Conservation (phyloP, 108 stramenopile genomes). For the Pseudonitzschia pungens region DNA sequence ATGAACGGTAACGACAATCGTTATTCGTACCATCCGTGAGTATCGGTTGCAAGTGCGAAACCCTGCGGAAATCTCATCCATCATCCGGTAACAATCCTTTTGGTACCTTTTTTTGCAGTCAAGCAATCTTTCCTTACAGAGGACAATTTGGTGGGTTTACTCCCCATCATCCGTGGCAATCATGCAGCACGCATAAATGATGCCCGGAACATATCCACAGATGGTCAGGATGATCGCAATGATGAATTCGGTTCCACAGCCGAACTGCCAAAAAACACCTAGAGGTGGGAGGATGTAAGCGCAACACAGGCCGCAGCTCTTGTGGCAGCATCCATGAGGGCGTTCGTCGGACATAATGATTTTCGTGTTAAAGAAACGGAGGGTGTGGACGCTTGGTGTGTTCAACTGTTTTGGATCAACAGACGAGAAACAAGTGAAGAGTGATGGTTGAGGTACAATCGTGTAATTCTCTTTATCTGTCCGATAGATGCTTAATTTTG, state of each 20-base stretch:
- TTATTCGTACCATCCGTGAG: too few species aligned
- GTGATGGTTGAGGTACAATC: not conserved
- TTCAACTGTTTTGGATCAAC: not conserved
- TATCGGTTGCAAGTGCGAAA: too few species aligned
- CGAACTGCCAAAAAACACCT: constrained; percentile 17
- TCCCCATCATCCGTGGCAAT: constrained; percentile 1
- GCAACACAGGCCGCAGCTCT: not conserved
- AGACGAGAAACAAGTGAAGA: not conserved
- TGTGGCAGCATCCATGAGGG: constrained; percentile 1
- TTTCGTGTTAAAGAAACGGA: not conserved
- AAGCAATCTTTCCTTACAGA: not conserved
- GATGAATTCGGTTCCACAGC: not conserved
- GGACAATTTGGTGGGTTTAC: not conserved
- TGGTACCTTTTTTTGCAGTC: not conserved
- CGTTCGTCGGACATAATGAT: not conserved
- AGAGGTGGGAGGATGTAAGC: constrained; percentile 10
- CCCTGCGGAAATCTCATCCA: too few species aligned
- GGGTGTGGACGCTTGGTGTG: too few species aligned
- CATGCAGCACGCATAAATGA: constrained; percentile 10
- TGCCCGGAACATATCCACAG: not conserved
- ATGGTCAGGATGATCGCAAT: not conserved
- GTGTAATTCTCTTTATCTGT: too few species aligned
- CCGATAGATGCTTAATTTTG: too few species aligned
- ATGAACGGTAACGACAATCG: too few species aligned
- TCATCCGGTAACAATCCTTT: too few species aligned